Conservation (phyloP, 2,329 filamentous ascomycete species). For the Ceratocystis harringtonii region DNA sequence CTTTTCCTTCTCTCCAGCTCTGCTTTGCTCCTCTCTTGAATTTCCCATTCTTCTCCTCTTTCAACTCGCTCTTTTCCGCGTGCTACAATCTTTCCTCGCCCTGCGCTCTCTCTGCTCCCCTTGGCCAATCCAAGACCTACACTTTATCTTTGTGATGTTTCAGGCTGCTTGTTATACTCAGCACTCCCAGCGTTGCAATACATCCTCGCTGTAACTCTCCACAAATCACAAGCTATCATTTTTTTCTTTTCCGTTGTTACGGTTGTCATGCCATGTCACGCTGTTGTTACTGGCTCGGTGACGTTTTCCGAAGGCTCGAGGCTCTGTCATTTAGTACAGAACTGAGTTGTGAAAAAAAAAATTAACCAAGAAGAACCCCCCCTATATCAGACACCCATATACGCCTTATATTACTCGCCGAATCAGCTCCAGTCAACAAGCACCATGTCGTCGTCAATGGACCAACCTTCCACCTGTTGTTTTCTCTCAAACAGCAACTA, state of each 20-base stretch:
- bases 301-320: neutral
- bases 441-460: neutral
- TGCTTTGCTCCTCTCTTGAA: neutral
- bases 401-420: neutral
- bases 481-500: neutral
- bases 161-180: neutral
- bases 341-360: neutral
- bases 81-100: neutral
- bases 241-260: neutral
- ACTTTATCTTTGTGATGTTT: neutral
- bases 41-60: neutral
- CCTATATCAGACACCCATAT: neutral
- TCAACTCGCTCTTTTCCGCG: neutral
- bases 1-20: neutral
- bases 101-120: neutral
- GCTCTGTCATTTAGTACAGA: neutral
- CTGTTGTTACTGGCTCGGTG: conserved; percentile 1
- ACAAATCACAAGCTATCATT: neutral
- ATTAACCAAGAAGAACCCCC: neutral
- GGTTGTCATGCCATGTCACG: conserved; percentile 1
- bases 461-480: neutral
- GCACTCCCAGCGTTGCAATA: neutral
- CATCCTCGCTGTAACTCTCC: neutral
- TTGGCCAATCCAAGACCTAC: too few species aligned
- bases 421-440: neutral